Base-by-base conservation (phyloP, 2,329 filamentous ascomycete genomes). In the Hortaea werneckii region DNA sequence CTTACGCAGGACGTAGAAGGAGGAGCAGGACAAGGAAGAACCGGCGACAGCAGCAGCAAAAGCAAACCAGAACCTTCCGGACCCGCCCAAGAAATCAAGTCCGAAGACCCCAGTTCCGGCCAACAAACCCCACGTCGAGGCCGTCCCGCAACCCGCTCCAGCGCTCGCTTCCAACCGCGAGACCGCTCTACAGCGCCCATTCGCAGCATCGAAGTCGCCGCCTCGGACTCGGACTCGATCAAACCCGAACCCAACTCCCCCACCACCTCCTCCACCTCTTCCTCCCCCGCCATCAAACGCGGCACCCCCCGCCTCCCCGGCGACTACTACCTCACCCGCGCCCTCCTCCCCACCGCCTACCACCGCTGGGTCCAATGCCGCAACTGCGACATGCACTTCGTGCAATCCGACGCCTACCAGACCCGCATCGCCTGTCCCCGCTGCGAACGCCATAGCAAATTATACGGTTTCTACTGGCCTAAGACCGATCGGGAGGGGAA, bases 401-500 rank as follows among this genome's bases (percentile, higher is more conserved):
- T 96, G 5, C 90, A 96, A 64, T 76, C 80, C 37, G 85, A 96
- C 52, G 87, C 87, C 0, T 95, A 94, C 63, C 83, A 82, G 53
- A 95, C 89, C 1, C 80, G 83, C 43, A 81, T 84, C 41, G 83
- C 87, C 11, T 98, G 92, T 63, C 89, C 87, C 4, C 80, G 92
- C 5, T 98, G 92, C 65, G 92, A 98, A 68, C 79, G 92, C 0
- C 92, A 98, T 61, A 94, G 86, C 11, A 96, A 94, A 69, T 70
- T 98, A 0, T 98, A 96, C 62, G 94, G 94, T 0, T 95, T 85
- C 60, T 75, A 84, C 47, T 98, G 92, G 92, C 92, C 92, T 5
- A 95, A 98, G 71, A 96, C 92, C 0, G 85, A 95, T 49, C 83
- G 76, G 50, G 80, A 83, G 27, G 86, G 86, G 0, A 79, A 79